Evolutionary conservation across 176 grass and related monocot genomes (phyloP), one percentile per base, ranked within the genome.

Genomic region (Neostapfia colusana): DNA sequence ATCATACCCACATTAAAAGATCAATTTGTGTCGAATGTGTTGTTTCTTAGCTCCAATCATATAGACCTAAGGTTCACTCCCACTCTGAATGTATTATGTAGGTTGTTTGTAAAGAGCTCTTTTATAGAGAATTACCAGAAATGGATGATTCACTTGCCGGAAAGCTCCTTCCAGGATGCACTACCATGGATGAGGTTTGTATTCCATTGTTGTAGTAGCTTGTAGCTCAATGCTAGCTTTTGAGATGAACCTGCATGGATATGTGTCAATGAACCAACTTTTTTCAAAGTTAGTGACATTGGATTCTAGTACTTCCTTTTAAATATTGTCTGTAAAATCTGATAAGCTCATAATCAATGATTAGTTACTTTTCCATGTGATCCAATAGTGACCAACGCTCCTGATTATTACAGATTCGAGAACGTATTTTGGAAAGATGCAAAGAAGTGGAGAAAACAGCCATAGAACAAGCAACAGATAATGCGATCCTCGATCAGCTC

Each of bases 401-500:
- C 18, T 89, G 54, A 39, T 14, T 45, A 59, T 16, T 53, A 79
- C 77, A 99, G 91, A 91, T 95, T 65, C 78, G 24, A 72, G 87
- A 95, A 86, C 43, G 75, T 77, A 99, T 99, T 88, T 68, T 99
- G 73, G 68, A 99, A 79, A 88, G 89, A 92, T 92, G 85, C 73
- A 92, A 67, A 86, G 87, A 95, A 86, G 77, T 95, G 40, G 95
- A 99, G 87, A 85, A 94, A 81, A 95, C 74, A 17, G 95, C 95
- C n/a, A 92, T 98, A 73, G 95, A 98, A 76, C 95, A 98, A 87
- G 95, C 91, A 78, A 94, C 95, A 23, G 95, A 98, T 76, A 98
- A 98, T 41, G 91, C 95, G 70, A 98, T 98, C 80, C 85, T 98
- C 40, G 91, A 98, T 82, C 89, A 91, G 70, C 86, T 98, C 1